Evolutionary conservation across 352 stramenopile species (phyloP), one percentile per base, ranked within the genome.

Genomic region (Phytophthora chlamydospora): DNA sequence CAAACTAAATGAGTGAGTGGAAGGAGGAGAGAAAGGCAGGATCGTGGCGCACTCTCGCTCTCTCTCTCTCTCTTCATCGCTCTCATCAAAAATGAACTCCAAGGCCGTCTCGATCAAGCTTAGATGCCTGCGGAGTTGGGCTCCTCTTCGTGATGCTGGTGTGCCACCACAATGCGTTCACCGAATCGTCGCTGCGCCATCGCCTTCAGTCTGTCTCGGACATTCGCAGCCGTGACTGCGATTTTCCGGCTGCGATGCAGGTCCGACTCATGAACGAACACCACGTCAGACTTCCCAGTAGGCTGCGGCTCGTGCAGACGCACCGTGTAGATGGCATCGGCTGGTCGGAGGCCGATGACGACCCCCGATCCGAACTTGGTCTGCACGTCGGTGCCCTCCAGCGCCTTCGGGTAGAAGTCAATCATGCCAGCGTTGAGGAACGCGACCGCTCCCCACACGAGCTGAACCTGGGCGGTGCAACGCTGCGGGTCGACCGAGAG

Each of bases 281-380:
- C 84, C 17, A 85, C 43, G 53, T 91, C 69, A 1, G 71, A 88
- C 56, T 89, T 71, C 1, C 78, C 78, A 6, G 44, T 49, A 21
- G 68, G 58, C 55, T 83, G 75, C 16, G 54, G 21, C 6, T 79
- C 58, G 52, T 83, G 68, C 35, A 93, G 66, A 27, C 78, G 81
- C 50, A 93, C 80, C n/a, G 77, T 88, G 64, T 93, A 93, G 50
- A 93, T 93, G 40, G 66, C 73, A 57, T 93, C 84, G 7, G 66
- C 76, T 9, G 75, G 71, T 39, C 84, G 78, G 39, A 93, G 58
- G n/a, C 70, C 78, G 33, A 81, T 73, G n/a, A 91, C 80, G 14
- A 85, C 40, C 16, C 84, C 84, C 6, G 70, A 49, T 24, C 84
- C 84, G 55, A 93, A 93, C 62, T 93, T 91, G 41, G 84, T 89